Conservation (phyloP, 352 stramenopile species). For the Pythium myriotylum region DNA sequence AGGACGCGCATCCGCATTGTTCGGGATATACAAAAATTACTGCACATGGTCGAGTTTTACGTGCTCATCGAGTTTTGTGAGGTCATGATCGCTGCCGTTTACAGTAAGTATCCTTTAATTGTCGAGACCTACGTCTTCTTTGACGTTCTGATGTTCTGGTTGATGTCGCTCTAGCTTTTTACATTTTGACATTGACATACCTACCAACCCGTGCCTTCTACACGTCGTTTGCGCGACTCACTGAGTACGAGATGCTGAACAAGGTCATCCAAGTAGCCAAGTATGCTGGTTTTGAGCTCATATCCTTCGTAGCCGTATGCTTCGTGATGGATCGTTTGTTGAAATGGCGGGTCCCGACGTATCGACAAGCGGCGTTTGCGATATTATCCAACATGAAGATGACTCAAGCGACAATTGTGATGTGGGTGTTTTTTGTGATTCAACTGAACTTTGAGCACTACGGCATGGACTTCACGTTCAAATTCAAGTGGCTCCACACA, state of each 20-base stretch:
- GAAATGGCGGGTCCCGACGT: neutral
- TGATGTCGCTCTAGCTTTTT: conserved; percentile 9
- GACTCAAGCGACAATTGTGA: conserved; percentile 1
- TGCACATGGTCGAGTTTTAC: conserved; percentile 37
- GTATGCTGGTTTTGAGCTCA: conserved; percentile 4
- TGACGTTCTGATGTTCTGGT: too few species aligned
- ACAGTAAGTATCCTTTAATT: conserved; percentile 1
- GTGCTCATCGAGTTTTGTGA: conserved; percentile 33
- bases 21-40: conserved; percentile 23
- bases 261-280: neutral
- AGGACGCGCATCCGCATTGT: conserved; percentile 4
- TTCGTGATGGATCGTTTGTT: neutral
- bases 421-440: conserved; percentile 34
- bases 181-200: conserved; percentile 26
- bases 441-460: conserved; percentile 30
- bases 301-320: conserved; percentile 6
- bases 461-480: conserved; percentile 10
- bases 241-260: conserved; percentile 15
- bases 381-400: neutral
- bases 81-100: conserved; percentile 22
- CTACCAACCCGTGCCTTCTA: conserved; percentile 36
- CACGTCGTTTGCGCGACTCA: conserved; percentile 20
- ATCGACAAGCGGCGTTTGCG: conserved; percentile 2
- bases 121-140: too few species aligned
- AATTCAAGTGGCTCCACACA: too few species aligned